phyloP scores from a whole-genome alignment of 2,329 filamentous ascomycete species.

The Colletotrichum salicis region DNA sequence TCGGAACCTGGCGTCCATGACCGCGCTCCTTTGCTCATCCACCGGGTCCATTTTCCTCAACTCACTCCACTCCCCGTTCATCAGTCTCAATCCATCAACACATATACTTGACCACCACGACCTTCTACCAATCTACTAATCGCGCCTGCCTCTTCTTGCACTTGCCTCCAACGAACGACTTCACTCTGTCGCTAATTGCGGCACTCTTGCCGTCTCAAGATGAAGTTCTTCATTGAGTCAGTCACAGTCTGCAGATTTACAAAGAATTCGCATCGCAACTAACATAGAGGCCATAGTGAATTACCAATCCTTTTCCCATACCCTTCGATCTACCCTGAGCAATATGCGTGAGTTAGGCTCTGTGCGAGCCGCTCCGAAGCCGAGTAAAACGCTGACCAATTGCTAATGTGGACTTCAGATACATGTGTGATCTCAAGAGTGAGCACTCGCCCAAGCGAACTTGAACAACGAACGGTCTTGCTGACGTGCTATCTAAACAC shows the following conservation, averaged over 20 bases:
- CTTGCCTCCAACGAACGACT: neutral
- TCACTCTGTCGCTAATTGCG: neutral
- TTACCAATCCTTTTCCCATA: slow-evolving; percentile 69
- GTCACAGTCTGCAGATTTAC: neutral
- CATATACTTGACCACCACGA: neutral
- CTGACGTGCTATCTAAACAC: neutral
- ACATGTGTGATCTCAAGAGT: slow-evolving; percentile 70
- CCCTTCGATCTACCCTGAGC: slow-evolving; percentile 68
- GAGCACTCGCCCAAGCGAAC: slow-evolving; percentile 28
- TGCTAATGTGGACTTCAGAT: slow-evolving; percentile 46
- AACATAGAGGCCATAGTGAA: slow-evolving; percentile 52
- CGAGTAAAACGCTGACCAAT: slow-evolving; percentile 14
- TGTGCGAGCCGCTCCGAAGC: neutral
- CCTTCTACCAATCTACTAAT: neutral
- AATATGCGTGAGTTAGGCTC: slow-evolving; percentile 61
- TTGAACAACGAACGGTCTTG: neutral
- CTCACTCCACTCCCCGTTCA: neutral
- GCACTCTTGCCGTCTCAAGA: slow-evolving; percentile 7
- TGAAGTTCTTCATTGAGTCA: slow-evolving; percentile 38
- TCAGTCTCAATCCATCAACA: neutral
- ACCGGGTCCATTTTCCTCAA: neutral
- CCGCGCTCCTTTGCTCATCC: neutral
- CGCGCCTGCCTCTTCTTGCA: neutral
- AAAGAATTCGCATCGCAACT: neutral
- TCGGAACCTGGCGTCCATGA: neutral